Evolutionary conservation across 2,329 filamentous ascomycete genomes (phyloP).

Genomic region (Metarhizium album): DNA sequence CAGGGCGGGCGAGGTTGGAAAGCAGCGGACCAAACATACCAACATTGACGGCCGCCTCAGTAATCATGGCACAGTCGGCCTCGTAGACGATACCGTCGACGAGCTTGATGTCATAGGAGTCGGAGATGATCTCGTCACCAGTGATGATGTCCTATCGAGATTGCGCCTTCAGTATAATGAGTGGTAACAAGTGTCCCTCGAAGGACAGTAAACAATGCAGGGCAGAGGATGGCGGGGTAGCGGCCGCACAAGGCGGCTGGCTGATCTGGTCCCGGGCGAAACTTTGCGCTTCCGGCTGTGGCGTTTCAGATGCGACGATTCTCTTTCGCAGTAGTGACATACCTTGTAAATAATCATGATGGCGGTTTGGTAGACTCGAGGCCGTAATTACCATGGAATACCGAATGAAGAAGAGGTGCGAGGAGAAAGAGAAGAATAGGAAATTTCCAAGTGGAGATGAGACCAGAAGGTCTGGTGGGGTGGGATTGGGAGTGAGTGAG

Average conservation of each 20-base stretch:
- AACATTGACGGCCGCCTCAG: slow-evolving; percentile 61
- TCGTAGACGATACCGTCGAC: slow-evolving; percentile 76
- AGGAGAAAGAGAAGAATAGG: slow-evolving; percentile 1
- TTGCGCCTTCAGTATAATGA: slow-evolving; percentile 16
- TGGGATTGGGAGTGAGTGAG: no score
- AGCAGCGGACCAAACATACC: slow-evolving; percentile 41
- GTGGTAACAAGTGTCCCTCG: neutral
- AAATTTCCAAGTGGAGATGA: neutral
- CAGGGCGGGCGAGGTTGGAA: neutral
- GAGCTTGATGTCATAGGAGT: slow-evolving; percentile 78
- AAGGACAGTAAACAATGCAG: neutral
- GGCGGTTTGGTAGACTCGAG: slow-evolving; percentile 24
- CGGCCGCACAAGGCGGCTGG: neutral
- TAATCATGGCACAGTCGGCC: slow-evolving; percentile 85
- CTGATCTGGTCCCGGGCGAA: no score
- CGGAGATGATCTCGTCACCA: slow-evolving; percentile 92
- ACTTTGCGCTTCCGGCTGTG: neutral
- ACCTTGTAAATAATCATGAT: slow-evolving; percentile 70
- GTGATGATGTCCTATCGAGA: slow-evolving; percentile 67
- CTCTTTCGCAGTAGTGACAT: slow-evolving; percentile 6
- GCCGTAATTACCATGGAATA: slow-evolving; percentile 10
- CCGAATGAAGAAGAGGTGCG: slow-evolving; percentile 9
- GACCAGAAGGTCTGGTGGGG: no score
- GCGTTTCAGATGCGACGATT: neutral
- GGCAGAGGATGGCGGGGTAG: neutral